A percentile compares a stretch with the other conserved stretches of the same genome.
Conservation (phyloP, 768 basidiomycete genomes). For the Hemileccinum impolitum region DNA sequence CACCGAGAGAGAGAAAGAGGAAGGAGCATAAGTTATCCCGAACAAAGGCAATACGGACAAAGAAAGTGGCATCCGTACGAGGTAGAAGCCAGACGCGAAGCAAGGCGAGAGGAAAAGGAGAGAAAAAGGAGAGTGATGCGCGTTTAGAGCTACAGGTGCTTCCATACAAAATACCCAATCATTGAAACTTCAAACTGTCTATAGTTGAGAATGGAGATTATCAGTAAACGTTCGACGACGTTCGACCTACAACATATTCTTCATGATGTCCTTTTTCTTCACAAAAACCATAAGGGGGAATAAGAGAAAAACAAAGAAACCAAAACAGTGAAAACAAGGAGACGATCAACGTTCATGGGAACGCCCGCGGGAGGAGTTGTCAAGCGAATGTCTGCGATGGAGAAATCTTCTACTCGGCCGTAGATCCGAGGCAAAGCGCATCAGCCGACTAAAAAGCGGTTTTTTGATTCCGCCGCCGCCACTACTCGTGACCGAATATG, state of each 20-base stretch:
- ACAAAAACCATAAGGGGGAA: constrained; percentile 4
- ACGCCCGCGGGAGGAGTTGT: constrained; percentile 19
- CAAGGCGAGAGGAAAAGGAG: neutral
- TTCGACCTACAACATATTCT: constrained; percentile 7
- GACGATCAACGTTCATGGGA: constrained; percentile 21
- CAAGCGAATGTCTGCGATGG: constrained; percentile 51
- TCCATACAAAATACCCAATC: constrained; percentile 17
- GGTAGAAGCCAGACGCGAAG: neutral
- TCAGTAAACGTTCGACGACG: constrained; percentile 2
- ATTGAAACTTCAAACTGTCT: constrained; percentile 22
- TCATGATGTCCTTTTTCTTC: constrained; percentile 1
- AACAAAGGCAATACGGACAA: constrained; percentile 4
- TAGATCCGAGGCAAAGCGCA: constrained; percentile 48
- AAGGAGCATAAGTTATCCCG: constrained; percentile 24
- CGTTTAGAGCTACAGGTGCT: constrained; percentile 29
- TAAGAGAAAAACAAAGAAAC: neutral
- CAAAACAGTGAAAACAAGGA: neutral
- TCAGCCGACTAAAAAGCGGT: constrained; percentile 60
- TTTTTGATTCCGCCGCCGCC: constrained; percentile 40
- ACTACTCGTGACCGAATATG: constrained; percentile 24
- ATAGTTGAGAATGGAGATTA: constrained; percentile 13
- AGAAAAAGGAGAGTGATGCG: constrained; percentile 21
- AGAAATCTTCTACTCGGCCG: constrained; percentile 39
- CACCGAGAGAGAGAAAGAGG: constrained; percentile 1
- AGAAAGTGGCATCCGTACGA: constrained; percentile 7